phyloP scores from a whole-genome alignment of 305 asterid genomes.

The Solanum aculeatissimum region DNA sequence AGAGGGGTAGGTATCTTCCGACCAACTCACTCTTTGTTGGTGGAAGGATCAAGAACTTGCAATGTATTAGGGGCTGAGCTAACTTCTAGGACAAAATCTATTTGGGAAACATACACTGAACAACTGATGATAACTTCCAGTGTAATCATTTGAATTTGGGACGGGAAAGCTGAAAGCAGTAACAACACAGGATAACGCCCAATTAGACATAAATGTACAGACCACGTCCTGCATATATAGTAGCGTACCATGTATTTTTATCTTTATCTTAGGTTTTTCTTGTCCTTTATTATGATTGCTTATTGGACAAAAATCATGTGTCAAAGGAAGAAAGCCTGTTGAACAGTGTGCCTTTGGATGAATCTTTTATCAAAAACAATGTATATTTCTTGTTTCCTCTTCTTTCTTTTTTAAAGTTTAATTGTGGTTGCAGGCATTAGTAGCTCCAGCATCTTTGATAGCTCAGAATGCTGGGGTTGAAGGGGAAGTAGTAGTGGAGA shows the following conservation, averaged over 20 bases:
- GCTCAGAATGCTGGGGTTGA: conserved; percentile 94
- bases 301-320: not conserved
- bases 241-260: not conserved
- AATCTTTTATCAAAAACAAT: not conserved
- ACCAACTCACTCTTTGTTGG: not conserved
- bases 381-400: not conserved
- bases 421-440: conserved; percentile 46
- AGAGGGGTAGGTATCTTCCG: not conserved
- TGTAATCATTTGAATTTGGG: not conserved
- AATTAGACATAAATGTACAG: not conserved
- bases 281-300: not conserved
- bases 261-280: not conserved
- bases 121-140: not conserved
- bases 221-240: not conserved
- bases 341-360: not conserved
- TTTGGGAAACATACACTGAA: not conserved
- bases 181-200: not conserved
- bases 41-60: not conserved
- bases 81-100: not conserved
- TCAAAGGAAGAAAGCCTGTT: not conserved
- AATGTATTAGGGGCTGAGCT: not conserved
- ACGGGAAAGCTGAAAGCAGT: not conserved
- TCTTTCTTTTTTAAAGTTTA: not conserved
- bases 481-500: conserved; percentile 97
- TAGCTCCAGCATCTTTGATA: conserved; percentile 78